Evolutionary conservation across 164 flowering plant species (phyloP).

Genomic region (Stephania japonica): DNA sequence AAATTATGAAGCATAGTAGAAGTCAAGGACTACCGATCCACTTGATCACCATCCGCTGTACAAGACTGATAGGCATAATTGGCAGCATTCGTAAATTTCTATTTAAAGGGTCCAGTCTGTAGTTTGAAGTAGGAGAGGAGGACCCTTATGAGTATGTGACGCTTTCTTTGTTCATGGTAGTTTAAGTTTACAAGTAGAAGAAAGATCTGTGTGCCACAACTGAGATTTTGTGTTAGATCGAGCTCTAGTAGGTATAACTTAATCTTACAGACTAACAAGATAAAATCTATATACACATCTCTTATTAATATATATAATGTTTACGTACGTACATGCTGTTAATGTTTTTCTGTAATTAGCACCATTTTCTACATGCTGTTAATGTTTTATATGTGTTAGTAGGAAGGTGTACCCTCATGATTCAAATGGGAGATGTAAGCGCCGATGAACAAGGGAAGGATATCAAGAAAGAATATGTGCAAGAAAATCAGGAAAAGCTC

Average conservation of each 20-base stretch:
- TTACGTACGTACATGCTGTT: no score
- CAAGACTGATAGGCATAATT: not conserved
- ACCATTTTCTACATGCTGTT: not conserved
- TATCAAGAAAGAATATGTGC: slow-evolving; percentile 18
- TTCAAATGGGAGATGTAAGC: slow-evolving; percentile 8
- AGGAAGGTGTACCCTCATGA: not conserved
- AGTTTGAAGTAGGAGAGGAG: no score
- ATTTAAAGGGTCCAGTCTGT: no score
- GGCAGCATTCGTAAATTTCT: not conserved
- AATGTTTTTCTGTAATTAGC: not conserved
- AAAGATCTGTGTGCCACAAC: no score
- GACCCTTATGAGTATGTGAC: not conserved
- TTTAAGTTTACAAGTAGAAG: no score
- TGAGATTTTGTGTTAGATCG: no score
- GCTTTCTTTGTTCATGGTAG: not conserved
- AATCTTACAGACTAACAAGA: no score
- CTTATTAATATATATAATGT: no score
- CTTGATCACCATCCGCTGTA: not conserved
- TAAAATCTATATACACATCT: no score
- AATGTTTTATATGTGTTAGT: not conserved
- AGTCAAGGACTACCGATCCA: not conserved
- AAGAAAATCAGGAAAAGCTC: slow-evolving; percentile 16
- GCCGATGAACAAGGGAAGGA: slow-evolving; percentile 25
- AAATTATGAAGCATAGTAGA: not conserved
- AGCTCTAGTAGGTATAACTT: no score